phyloP scores from a whole-genome alignment of 768 basidiomycete species.

The Lentinus brumalis region DNA sequence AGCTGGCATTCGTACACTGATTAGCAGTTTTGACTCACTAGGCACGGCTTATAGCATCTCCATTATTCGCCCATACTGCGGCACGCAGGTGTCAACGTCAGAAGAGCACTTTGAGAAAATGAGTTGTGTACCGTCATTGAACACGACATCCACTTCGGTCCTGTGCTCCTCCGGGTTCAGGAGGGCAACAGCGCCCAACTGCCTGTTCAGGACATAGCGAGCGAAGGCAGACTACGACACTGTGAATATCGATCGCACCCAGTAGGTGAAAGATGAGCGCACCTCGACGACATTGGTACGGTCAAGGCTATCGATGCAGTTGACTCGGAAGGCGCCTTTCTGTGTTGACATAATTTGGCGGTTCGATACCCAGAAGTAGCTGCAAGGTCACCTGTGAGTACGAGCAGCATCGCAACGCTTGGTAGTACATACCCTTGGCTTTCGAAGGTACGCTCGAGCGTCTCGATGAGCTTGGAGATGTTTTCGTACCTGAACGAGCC shows the following conservation, averaged over 20 bases:
- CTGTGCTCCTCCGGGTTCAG: slow-evolving; percentile 54
- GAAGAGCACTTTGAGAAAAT: not conserved
- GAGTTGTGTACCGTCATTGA: slow-evolving; percentile 67
- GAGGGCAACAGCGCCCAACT: slow-evolving; percentile 74
- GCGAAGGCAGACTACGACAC: slow-evolving; percentile 84
- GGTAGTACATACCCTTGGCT: slow-evolving; percentile 63
- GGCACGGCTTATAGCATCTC: slow-evolving; percentile 89
- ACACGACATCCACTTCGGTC: slow-evolving; percentile 67
- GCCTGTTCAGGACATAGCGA: slow-evolving; percentile 73
- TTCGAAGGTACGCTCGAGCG: slow-evolving; percentile 76
- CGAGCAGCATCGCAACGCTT: not conserved
- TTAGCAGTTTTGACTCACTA: slow-evolving; percentile 52
- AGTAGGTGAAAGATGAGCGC: slow-evolving; percentile 17
- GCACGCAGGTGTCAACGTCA: not conserved
- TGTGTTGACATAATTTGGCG: slow-evolving; percentile 74
- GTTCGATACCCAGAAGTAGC: slow-evolving; percentile 83
- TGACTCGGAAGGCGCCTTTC: slow-evolving; percentile 84
- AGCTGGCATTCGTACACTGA: not conserved
- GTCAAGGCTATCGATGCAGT: slow-evolving; percentile 96
- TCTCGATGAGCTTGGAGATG: slow-evolving; percentile 71
- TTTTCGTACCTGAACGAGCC: slow-evolving; percentile 73
- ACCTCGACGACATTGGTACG: slow-evolving; percentile 94
- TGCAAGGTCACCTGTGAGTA: slow-evolving; percentile 29
- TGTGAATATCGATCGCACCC: slow-evolving; percentile 1
- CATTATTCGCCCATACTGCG: slow-evolving; percentile 96